Evolutionary conservation across 305 asterid genomes (phyloP), one percentile per base, ranked within the genome.

Genomic region (Solanum aculeatissimum): DNA sequence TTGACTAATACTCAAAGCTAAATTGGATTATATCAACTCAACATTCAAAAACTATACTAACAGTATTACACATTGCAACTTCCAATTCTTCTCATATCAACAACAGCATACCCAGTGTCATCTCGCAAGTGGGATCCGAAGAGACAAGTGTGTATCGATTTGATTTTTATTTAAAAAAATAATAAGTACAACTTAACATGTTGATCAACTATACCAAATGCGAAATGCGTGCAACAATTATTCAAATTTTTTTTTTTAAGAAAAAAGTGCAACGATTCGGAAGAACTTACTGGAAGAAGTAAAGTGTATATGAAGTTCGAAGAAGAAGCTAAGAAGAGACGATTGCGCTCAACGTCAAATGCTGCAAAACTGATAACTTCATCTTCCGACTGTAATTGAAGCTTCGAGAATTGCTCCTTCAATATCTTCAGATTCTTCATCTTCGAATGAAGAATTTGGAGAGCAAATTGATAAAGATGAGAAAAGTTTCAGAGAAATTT

Each of bases 341-440:
- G 96, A 86, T 89, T 89, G 78, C 91, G 93, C 87, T 96, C 99
- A 72, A 95, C 88, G 85, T 96, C 99, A 81, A 96, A 88, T 66
- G 98, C 92, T 15, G 91, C 86, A 81, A 93, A 88, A n/a, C 90
- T 93, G 23, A 95, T 75, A 81, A 79, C 87, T 81, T 96, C 99
- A 23, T 89, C 88, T 23, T 90, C 93, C 14, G 87, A 84, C n/a
- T 88, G 94, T 60, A 94, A 83, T 82, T 88, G 87, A 49, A 95
- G 38, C 85, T 81, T 89, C 40, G 91, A 84, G 40, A 92, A 87
- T 68, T 90, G 85, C 90, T 92, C 92, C 92, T 89, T 92, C 27
- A 93, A 90, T 63, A 96, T 75, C 90, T 94, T 95, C 86, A 97
- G 88, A 87, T 97, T 97, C 4, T 93, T 92, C 99, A 96, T 95